Percentiles rank a stretch among this genome's conserved stretches.
phyloP scores from a whole-genome alignment of 2,329 filamentous ascomycete genomes.

The Pyrenophora tritici-repentis region DNA sequence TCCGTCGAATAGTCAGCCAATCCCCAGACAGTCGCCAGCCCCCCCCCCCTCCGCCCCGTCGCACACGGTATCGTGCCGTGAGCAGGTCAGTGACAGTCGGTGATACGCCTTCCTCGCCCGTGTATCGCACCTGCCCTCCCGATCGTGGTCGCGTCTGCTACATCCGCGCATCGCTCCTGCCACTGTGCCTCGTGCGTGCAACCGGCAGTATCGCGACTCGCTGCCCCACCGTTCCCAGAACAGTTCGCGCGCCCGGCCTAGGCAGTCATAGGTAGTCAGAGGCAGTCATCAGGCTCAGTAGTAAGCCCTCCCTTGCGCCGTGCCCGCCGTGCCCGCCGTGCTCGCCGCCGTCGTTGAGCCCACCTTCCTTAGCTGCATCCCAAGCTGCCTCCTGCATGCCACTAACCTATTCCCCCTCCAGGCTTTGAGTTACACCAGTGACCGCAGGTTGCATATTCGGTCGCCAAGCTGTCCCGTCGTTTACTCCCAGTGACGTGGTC shows the following conservation, averaged over 20 bases:
- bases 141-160: slow-evolving; percentile 13
- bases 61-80: slow-evolving; percentile 15
- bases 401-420: slow-evolving; percentile 39
- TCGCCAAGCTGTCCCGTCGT: slow-evolving; percentile 38
- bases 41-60: no score
- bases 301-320: slow-evolving; percentile 24
- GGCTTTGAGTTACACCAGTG: slow-evolving; percentile 37
- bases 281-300: slow-evolving; percentile 3
- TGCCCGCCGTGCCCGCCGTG: slow-evolving; percentile 15
- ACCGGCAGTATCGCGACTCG: not conserved
- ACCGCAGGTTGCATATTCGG: slow-evolving; percentile 41
- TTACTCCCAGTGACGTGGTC: slow-evolving; percentile 46
- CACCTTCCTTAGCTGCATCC: slow-evolving; percentile 25
- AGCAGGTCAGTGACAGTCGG: not conserved
- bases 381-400: slow-evolving; percentile 34
- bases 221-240: no score
- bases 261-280: not conserved
- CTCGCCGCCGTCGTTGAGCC: slow-evolving; percentile 9
- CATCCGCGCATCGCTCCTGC: slow-evolving; percentile 3
- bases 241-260: not conserved
- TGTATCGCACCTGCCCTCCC: slow-evolving; percentile 11
- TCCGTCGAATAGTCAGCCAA: slow-evolving; percentile 15
- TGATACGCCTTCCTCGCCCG: not conserved
- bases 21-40: slow-evolving; percentile 6
- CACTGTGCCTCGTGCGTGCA: not conserved